These are phyloP conservation scores for Graphilbum sp. DNA, from an alignment of 2,329 filamentous ascomycete genomes.

Conservation along the genomic window DNA sequence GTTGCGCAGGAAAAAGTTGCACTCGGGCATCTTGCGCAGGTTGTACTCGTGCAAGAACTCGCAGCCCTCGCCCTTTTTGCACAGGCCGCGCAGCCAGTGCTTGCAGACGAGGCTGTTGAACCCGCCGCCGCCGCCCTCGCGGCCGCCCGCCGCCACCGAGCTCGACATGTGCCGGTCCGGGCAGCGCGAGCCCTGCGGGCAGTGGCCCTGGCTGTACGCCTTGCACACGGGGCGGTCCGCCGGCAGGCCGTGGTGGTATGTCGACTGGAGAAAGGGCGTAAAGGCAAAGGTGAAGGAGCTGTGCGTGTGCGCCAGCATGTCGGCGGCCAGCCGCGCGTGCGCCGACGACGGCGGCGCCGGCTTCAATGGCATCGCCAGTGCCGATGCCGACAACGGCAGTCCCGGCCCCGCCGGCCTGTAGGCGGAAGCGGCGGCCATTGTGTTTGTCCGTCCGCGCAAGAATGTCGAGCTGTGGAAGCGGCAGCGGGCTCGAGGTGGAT, in stretches of 20 bases:
- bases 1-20: constrained; percentile 87
- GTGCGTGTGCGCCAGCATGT: constrained; percentile 40
- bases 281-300: constrained; percentile 61
- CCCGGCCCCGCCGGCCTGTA: too few relatives aligned
- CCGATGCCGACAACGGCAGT: neutral
- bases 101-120: constrained; percentile 89
- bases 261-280: constrained; percentile 66
- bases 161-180: constrained; percentile 58
- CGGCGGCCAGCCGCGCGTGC: constrained; percentile 19
- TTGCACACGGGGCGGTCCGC: constrained; percentile 69
- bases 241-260: constrained; percentile 71
- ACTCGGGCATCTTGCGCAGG: constrained; percentile 94
- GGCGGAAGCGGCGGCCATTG: neutral
- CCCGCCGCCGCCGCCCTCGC: constrained; percentile 25
- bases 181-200: constrained; percentile 69
- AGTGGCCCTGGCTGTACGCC: constrained; percentile 66
- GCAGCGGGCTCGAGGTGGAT: too few relatives aligned
- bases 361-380: too few relatives aligned
- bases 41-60: constrained; percentile 99
- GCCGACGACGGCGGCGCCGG: constrained; percentile 8
- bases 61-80: constrained; percentile 93
- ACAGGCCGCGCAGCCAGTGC: constrained; percentile 92
- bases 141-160: constrained; percentile 15
- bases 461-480: neutral
- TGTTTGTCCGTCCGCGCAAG: too few relatives aligned